Evolutionary conservation across 345 rosid species (phyloP).

Genomic region (Ricinus communis): DNA sequence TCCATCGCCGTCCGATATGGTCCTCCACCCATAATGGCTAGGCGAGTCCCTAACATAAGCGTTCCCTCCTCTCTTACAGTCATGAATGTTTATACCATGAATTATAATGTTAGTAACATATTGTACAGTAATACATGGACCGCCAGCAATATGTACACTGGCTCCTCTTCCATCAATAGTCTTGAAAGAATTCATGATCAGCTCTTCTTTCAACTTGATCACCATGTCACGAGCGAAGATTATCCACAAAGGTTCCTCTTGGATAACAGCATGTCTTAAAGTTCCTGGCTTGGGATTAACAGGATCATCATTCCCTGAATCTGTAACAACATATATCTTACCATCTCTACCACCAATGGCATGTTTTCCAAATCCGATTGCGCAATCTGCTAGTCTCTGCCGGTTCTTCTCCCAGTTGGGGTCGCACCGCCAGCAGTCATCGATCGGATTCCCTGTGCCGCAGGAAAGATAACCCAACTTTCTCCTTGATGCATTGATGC

Average conservation of each 20-base stretch:
- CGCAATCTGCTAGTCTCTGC: constrained; percentile 26
- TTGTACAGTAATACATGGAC: constrained; percentile 34
- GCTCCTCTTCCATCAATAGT: constrained; percentile 35
- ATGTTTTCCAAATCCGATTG: constrained; percentile 31
- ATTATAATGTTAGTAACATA: constrained; percentile 35
- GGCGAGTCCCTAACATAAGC: constrained; percentile 35
- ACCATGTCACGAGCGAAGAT: constrained; percentile 26
- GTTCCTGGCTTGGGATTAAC: constrained; percentile 31
- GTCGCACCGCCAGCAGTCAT: constrained; percentile 35
- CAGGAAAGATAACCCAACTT: constrained; percentile 25
- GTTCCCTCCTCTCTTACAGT: constrained; percentile 33
- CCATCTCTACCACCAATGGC: constrained; percentile 38
- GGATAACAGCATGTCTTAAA: constrained; percentile 24
- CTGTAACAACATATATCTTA: constrained; percentile 22
- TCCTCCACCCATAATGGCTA: constrained; percentile 33
- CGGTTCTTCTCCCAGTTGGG: constrained; percentile 26
- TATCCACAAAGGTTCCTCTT: constrained; percentile 32
- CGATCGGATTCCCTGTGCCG: constrained; percentile 29
- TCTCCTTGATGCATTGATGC: constrained; percentile 24
- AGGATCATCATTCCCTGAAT: constrained; percentile 18
- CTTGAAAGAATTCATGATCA: constrained; percentile 36
- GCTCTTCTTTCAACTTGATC: constrained; percentile 24
- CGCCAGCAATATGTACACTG: constrained; percentile 29
- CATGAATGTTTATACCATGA: constrained; percentile 33
- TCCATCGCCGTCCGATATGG: constrained; percentile 35